phyloP scores from a whole-genome alignment of 2,329 filamentous ascomycete species.

The Teratosphaeria epicoccoides region DNA sequence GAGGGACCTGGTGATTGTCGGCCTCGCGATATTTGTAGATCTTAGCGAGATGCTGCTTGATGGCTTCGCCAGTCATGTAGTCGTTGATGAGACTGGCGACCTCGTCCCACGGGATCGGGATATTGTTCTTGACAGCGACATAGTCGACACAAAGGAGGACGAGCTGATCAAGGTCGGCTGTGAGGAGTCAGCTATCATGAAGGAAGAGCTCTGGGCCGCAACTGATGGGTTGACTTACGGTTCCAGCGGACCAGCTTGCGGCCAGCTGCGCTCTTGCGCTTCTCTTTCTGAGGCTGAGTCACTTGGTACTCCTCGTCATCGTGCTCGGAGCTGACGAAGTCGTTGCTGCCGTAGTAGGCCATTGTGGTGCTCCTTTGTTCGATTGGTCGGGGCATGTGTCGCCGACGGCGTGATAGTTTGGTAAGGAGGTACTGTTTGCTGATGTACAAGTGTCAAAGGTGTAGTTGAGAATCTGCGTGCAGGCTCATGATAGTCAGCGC shows the following conservation, averaged over 20 bases:
- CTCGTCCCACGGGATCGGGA: conserved; percentile 15
- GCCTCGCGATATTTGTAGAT: conserved; percentile 13
- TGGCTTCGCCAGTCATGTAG: conserved; percentile 14
- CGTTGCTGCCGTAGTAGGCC: background rate
- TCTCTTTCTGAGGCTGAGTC: background rate
- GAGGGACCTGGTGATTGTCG: conserved; percentile 12
- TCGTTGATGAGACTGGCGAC: conserved; percentile 10
- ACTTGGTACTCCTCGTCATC: background rate
- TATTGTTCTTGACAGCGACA: conserved; percentile 9
- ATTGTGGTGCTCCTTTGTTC: background rate
- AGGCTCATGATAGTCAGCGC: background rate
- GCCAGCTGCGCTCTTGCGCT: conserved; percentile 14
- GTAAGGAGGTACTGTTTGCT: background rate
- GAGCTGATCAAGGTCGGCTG: conserved; percentile 20
- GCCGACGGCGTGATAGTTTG: background rate
- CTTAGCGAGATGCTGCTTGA: conserved; percentile 21
- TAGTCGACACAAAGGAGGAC: conserved; percentile 16
- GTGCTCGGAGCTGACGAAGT: background rate
- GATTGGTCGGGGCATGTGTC: background rate
- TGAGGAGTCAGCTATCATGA: background rate
- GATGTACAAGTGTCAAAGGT: background rate
- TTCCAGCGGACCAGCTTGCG: conserved; percentile 22
- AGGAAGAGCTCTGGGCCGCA: background rate
- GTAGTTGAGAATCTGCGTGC: background rate
- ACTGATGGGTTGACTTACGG: conserved; percentile 10